Evolutionary conservation across 1,284 basidiomycete genomes (phyloP), one percentile per base, ranked within the genome.

Genomic region (Cutaneotrichosporon curvatum): DNA sequence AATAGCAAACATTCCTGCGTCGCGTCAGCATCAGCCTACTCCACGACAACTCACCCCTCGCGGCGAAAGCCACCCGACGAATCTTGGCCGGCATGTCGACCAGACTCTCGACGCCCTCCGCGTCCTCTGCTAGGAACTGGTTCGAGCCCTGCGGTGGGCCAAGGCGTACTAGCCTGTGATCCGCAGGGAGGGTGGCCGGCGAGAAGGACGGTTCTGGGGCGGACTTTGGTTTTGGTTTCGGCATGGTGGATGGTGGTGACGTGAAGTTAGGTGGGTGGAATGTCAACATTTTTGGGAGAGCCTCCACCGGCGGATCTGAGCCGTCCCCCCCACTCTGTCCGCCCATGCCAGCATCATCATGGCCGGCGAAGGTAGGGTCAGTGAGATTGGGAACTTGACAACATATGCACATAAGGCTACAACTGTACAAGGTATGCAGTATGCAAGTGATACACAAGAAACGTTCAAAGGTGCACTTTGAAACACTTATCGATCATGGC

Each of bases 1-100:
- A 37, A 66, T 55, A 1, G 63, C 65, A 45, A 62, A 66, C 40
- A 61, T 59, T 20, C 67, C 67, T 63, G 45, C 4, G n/a, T n/a
- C n/a, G n/a, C n/a, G n/a, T n/a, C n/a, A n/a, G n/a, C 18, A 16
- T 43, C 21, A 36, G 34, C 25, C n/a, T 15, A n/a, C 14, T 34
- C 32, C 11, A n/a, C 14, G 8, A 18, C 7, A 12, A 58, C 62
- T 45, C 48, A 63, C 62, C 63, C 33, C 62, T 32, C 20, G 59
- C 57, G n/a, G 61, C 58, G 19, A 63, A 55, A 15, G 60, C 43
- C n/a, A 47, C 25, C 37, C 59, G 55, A 34, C 58, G 47, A 23
- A 68, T 38, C 23, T 56, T 59, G 8, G 47, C 51, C 1, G 55
- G 50, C 23, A 63, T 49, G 50, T 67, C 67, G 3, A 69, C 67